These are phyloP conservation scores for Shiraia sp. DNA, from an alignment of 2,329 filamentous ascomycete species.

Conservation along the genomic window DNA sequence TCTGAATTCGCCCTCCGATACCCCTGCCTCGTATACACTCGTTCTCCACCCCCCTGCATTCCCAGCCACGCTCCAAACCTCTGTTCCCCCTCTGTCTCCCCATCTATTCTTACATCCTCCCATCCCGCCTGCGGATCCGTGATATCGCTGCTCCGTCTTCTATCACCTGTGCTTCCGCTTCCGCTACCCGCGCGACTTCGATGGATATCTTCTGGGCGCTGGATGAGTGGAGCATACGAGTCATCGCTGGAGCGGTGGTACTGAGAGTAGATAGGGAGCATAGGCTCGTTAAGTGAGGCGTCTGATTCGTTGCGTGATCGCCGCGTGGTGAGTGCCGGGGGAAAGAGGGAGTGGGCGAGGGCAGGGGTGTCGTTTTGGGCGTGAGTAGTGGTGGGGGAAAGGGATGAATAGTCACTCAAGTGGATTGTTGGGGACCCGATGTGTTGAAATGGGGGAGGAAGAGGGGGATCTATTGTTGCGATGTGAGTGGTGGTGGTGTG, in stretches of 20 bases:
- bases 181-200: constrained; percentile 7
- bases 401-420: constrained; percentile 16
- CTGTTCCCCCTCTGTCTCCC: neutral
- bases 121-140: neutral
- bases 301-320: constrained; percentile 18
- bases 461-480: neutral
- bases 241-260: constrained; percentile 10
- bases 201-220: constrained; percentile 13
- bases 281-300: constrained; percentile 4
- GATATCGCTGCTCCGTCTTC: constrained; percentile 1
- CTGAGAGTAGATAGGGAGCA: constrained; percentile 2
- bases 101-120: neutral
- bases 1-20: constrained; percentile 20
- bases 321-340: constrained; percentile 13
- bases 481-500: neutral
- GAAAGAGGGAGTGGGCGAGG: constrained; percentile 23
- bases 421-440: constrained; percentile 20
- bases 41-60: constrained; percentile 1
- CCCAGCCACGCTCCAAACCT: constrained; percentile 8
- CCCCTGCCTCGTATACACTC: constrained; percentile 12
- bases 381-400: neutral
- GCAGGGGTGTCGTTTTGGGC: constrained; percentile 20
- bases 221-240: constrained; percentile 7
- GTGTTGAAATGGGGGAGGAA: neutral
- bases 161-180: constrained; percentile 4